phyloP scores from a whole-genome alignment of 2,329 filamentous ascomycete species.

The Apiospora aurea region DNA sequence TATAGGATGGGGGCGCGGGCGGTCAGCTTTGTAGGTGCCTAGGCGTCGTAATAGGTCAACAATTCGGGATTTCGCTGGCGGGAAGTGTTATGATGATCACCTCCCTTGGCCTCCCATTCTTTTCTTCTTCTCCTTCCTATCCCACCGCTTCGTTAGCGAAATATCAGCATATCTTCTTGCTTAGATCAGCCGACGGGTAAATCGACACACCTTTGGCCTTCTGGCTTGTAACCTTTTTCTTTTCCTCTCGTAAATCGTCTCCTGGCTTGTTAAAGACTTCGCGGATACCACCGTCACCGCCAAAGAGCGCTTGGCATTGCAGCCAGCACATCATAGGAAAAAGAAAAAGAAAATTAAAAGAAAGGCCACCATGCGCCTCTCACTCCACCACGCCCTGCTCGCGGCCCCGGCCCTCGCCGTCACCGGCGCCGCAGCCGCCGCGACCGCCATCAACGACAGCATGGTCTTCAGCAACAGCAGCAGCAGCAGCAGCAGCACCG shows the following conservation, averaged over 20 bases:
- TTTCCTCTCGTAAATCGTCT: neutral
- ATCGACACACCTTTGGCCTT: neutral
- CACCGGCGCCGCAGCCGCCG: neutral
- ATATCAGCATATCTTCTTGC: neutral
- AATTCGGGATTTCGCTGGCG: neutral
- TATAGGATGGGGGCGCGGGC: neutral
- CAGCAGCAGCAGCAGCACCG: neutral
- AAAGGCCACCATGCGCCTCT: neutral
- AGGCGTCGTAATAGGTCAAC: neutral
- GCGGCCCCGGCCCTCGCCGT: neutral
- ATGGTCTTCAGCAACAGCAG: slow-evolving; percentile 8
- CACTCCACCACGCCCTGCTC: neutral
- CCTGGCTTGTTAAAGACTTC: neutral
- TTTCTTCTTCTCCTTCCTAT: neutral
- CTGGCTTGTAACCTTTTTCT: neutral
- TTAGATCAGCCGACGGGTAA: neutral
- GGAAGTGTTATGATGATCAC: neutral
- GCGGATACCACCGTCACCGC: neutral
- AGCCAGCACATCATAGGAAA: neutral
- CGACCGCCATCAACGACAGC: neutral
- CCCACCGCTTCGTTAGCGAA: neutral
- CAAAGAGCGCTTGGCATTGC: neutral
- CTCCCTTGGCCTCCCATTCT: neutral
- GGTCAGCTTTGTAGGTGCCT: neutral
- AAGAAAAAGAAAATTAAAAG: neutral